Base-by-base conservation (phyloP, 1,284 basidiomycete species). In the Flammula alnicola region DNA sequence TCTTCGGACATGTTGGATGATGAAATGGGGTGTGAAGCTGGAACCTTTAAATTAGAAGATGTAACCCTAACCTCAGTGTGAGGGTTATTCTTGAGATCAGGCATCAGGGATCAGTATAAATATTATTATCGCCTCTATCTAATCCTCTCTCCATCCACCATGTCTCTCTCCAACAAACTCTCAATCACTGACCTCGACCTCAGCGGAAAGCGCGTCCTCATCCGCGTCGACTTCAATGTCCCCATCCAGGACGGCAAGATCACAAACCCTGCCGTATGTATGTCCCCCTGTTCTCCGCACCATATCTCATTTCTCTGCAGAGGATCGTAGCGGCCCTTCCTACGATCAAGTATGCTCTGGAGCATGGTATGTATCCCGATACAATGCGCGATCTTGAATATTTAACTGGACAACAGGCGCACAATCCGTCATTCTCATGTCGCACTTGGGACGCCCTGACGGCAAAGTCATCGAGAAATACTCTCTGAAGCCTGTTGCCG, bases 201-300 rank as follows among this genome's bases (percentile, higher is more conserved):
- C 78, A 86, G 85, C 65, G 91, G 78, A 69, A 95, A 93, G 74
- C 91, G 91, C 60, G 95, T 98, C 66, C 88, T 98, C 63, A 93
- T 97, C 69, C 90, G 94, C 59, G 93, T 98, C 63, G 97, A 99
- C 82, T 99, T 99, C 79, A 99, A 99, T 75, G 96, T 99, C 60
- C 96, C 96, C 58, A 85, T 93, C 75, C 80, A 88, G 65, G 87
- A 88, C 57, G 86, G 87, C 49, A 86, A 88, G 70, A 96, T 99
- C 79, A 97, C 96, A 47, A 99, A 98, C 79, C 91, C 94, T 60
- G 93, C 94, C 52, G 93, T 95, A 67, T 58, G 91, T 77, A 31
- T 26, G 42, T 36, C 48, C 47, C 55, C 30, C 38, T 45, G 49
- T 49, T 47, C 56, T 44, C 30, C 30, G 32, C 30, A 20, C 29